Evolutionary conservation across 2,329 filamentous ascomycete species (phyloP).

Genomic region (Tolypocladium sp.): DNA sequence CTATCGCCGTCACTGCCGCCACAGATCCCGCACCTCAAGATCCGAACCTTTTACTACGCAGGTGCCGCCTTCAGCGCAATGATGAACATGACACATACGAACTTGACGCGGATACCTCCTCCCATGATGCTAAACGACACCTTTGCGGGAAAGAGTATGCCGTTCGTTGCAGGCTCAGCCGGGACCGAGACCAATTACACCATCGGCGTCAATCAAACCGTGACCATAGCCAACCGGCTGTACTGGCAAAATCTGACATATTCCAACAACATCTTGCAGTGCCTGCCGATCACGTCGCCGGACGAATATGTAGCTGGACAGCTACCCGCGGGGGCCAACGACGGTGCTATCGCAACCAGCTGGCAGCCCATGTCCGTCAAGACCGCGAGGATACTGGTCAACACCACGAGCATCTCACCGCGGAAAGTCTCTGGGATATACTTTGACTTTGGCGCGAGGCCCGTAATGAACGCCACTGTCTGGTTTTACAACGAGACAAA

Average conservation of each 20-base stretch:
- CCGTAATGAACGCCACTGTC: neutral
- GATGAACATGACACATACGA: constrained; percentile 16
- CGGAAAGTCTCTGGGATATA: neutral
- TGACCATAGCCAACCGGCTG: constrained; percentile 50
- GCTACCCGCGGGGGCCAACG: neutral
- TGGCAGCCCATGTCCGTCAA: neutral
- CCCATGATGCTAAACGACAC: constrained; percentile 43
- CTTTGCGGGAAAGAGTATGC: constrained; percentile 45
- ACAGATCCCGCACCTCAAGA: constrained; percentile 43
- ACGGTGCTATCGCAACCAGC: neutral
- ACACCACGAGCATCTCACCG: neutral
- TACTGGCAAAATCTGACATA: constrained; percentile 44
- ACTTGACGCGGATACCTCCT: constrained; percentile 15
- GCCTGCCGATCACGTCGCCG: constrained; percentile 40
- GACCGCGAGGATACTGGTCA: neutral
- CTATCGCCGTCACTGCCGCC: constrained; percentile 51
- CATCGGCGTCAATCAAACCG: constrained; percentile 36
- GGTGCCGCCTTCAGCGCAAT: constrained; percentile 11
- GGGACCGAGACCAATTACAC: constrained; percentile 29
- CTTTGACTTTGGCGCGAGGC: neutral
- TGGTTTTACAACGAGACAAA: neutral
- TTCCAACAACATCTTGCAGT: constrained; percentile 55
- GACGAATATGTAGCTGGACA: constrained; percentile 23
- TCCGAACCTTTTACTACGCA: constrained; percentile 20
- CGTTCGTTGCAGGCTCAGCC: constrained; percentile 43